Evolutionary conservation across 1,284 basidiomycete species (phyloP).

Genomic region (Microbotryum silenes-acaulis): DNA sequence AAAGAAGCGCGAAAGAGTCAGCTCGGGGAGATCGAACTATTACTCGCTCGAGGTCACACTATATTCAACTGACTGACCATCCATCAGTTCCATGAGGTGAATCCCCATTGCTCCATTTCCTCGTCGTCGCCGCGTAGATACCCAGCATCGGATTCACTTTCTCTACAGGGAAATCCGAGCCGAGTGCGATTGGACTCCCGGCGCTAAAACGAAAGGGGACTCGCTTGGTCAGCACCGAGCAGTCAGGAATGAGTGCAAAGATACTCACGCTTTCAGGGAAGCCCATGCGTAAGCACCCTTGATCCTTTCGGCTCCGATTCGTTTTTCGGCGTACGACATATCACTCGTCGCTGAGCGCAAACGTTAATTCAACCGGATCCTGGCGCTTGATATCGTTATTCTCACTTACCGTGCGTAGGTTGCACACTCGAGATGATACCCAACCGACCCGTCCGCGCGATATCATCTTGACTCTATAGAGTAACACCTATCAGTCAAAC

Average conservation of each 20-base stretch:
- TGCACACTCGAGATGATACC: constrained; percentile 87
- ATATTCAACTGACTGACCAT: constrained; percentile 51
- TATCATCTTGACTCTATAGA: constrained; percentile 50
- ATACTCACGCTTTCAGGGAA: constrained; percentile 57
- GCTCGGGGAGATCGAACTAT: neutral
- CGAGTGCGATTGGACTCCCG: constrained; percentile 58
- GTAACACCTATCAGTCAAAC: neutral
- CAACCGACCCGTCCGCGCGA: constrained; percentile 59
- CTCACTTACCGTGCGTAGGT: constrained; percentile 62
- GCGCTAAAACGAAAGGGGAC: constrained; percentile 1
- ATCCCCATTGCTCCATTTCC: constrained; percentile 58
- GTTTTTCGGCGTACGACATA: constrained; percentile 79
- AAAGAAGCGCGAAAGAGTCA: neutral
- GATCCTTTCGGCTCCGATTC: constrained; percentile 69
- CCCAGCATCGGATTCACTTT: constrained; percentile 65
- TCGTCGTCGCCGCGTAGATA: constrained; percentile 77
- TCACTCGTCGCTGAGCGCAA: constrained; percentile 53
- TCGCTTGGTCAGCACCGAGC: neutral
- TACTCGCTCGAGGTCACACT: neutral
- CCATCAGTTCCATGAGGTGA: constrained; percentile 73
- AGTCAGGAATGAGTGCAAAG: neutral
- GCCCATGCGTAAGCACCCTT: constrained; percentile 83
- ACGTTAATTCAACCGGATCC: too few species aligned
- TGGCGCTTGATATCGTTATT: neutral
- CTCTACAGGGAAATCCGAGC: constrained; percentile 88